Base-by-base conservation (phyloP, 495 filamentous ascomycete genomes). In the Antarctomyces pellizariae region DNA sequence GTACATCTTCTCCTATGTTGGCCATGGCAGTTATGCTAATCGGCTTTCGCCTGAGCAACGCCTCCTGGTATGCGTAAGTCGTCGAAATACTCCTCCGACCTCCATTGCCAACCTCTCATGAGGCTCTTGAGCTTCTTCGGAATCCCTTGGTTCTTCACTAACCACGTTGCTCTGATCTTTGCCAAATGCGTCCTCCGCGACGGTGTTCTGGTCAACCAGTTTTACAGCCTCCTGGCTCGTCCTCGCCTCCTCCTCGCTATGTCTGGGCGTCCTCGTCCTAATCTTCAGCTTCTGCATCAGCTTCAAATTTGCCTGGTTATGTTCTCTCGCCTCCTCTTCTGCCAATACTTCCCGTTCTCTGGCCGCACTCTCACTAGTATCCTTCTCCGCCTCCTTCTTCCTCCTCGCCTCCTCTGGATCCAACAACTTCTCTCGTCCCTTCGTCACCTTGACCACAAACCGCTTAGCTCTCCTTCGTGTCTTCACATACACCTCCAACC, bases 401-500 rank as follows among this genome's bases (percentile, higher is more conserved):
- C 39, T 29, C 9, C 36, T 29, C 16, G 28, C 25, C 30, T 26
- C 32, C 21, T 18, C 32, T 7, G 35, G 36, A 14, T 25, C 13
- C 2, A 43, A 17, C 11, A 41, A 13, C 17, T 35, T 40, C 11
- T 40, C 41, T 18, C 37, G 22, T 13, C 30, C 22, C 18, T 44
- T 32, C 9, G 36, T 19, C 5, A 44, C 16, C 18, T 36, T 36
- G n/a, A 34, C 13, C 9, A 44, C 17, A 2, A 44, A 7, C 13
- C 30, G 37, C 29, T 41, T 36, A 4, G 34, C 41, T 10, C 34
- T 18, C 11, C 33, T 18, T 4, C 41, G 32, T 1, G 64, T 49
- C 39, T 57, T 62, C 19, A 67, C 48, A 34, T 86, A 93, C 10
- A 67, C 63, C 47, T 91, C 78, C 6, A 92, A 61, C 0, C 83